These are phyloP conservation scores for Colletotrichum limetticola DNA, from an alignment of 2,329 filamentous ascomycete genomes.

Conservation along the genomic window DNA sequence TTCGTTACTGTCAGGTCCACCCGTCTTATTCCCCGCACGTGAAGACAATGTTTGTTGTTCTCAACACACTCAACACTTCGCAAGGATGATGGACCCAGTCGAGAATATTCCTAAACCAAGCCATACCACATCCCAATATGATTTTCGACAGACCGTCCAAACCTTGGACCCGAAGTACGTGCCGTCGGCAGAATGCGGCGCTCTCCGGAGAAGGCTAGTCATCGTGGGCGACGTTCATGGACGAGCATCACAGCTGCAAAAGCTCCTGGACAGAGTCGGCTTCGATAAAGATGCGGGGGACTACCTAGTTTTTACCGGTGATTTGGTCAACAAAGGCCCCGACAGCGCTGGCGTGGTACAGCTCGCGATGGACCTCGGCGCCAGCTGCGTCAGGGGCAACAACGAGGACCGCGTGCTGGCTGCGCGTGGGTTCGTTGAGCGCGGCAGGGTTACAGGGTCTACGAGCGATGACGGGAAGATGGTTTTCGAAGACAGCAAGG, in stretches of 20 bases:
- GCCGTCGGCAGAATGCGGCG: neutral
- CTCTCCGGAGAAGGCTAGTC: neutral
- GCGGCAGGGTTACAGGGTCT: constrained; percentile 39
- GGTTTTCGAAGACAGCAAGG: neutral
- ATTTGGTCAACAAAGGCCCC: constrained; percentile 87
- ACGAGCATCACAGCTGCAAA: neutral
- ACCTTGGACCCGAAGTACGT: neutral
- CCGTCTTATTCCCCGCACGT: neutral
- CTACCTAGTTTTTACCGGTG: neutral
- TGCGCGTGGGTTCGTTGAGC: constrained; percentile 58
- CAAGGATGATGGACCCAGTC: neutral
- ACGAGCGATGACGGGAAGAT: neutral
- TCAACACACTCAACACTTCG: neutral
- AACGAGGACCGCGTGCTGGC: constrained; percentile 89
- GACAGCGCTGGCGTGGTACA: constrained; percentile 82
- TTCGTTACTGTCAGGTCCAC: neutral
- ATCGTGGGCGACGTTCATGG: neutral
- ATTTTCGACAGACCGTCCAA: neutral
- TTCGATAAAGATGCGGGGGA: neutral
- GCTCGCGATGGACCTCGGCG: constrained; percentile 76
- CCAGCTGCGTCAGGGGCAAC: constrained; percentile 88
- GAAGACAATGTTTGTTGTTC: neutral
- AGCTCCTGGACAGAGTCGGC: neutral
- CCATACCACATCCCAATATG: neutral
- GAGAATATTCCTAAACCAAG: neutral